These are phyloP conservation scores for Begonia masoniana DNA, from an alignment of 306 rosid species.

Conservation along the genomic window DNA sequence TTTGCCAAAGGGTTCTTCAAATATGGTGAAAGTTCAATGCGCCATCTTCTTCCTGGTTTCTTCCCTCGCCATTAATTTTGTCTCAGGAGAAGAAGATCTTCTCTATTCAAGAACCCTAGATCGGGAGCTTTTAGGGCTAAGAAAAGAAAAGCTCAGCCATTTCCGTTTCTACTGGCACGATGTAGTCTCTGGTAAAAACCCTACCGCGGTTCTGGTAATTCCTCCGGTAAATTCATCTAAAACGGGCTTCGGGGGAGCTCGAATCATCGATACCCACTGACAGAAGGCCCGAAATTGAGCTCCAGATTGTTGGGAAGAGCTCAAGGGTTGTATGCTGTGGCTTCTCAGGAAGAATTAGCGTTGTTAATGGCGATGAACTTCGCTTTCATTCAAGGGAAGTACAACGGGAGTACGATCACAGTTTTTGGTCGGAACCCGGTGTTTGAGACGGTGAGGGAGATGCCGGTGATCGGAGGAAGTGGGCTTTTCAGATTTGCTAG, in stretches of 20 bases:
- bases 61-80: conserved; percentile 1
- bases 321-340: conserved; percentile 45
- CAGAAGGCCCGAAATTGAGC: conserved; percentile 15
- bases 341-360: conserved; percentile 28
- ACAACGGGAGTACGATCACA: conserved; percentile 55
- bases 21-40: not conserved
- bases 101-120: conserved; percentile 20
- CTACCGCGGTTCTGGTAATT: conserved; percentile 10
- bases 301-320: conserved; percentile 27
- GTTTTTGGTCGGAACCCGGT: conserved; percentile 53
- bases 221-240: conserved; percentile 1
- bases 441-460: conserved; percentile 34
- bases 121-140: conserved; percentile 18
- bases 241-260: conserved; percentile 13
- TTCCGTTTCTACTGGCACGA: conserved; percentile 65
- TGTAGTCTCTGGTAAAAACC: conserved; percentile 17
- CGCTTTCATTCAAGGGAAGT: conserved; percentile 41
- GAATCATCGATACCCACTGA: conserved; percentile 24
- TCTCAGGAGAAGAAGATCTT: not conserved
- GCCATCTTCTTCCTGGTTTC: not conserved
- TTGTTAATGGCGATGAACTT: conserved; percentile 65
- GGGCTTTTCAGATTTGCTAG: conserved; percentile 64
- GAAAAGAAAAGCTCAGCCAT: conserved; percentile 40
- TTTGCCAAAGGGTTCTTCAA: too few species aligned
- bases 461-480: conserved; percentile 81